Base-by-base conservation (phyloP, 106 monocot species). In the Iris macrosiphon region DNA sequence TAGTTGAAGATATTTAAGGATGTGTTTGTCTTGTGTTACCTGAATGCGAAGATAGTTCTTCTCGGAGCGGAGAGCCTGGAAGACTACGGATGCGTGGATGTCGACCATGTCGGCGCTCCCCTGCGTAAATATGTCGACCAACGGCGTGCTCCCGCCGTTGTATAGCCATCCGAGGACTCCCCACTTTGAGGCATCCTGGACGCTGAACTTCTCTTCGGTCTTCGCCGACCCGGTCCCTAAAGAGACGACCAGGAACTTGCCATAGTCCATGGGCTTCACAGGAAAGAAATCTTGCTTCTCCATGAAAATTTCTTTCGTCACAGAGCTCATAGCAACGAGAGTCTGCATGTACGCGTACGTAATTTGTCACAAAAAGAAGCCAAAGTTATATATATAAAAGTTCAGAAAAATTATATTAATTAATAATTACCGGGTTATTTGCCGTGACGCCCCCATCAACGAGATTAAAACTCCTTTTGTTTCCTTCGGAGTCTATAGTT, bases 61-160 rank as follows among this genome's bases (percentile, higher is more conserved):
- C 24, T 73, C 66, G 6, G 63, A 62, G 8, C 41, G 58, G 0
- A 81, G 49, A 15, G 74, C 71, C 29, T 64, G 63, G 55, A 87
- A 81, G 47, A 77, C 30, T 22, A 70, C 57, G 1, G 67, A 70
- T 3, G 68, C 48, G 18, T 77, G 73, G 16, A 87, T 67, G 49
- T 87, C 81, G 30, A 74, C 86, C 81, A 87, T 75, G 32, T 87
- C 86, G 23, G 68, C 64, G 32, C 81, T 87, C 0, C 63, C 64
- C 19, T 87, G 71, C 15, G 45, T 74, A 55, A 75, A 78, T 10
- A 54, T 37, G 23, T 87, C 77, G n/a, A 87, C 55, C 25, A 87
- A 57, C 0, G 86, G 86, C 9, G 70, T 78, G 13, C 40, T 27
- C 7, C 77, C 71, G 13, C 17, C 28, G 20, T 47, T 55, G 23